A percentile compares a stretch with the other conserved stretches of the same genome.
Evolutionary conservation across 768 basidiomycete genomes (phyloP).

Genomic region (Gloeopeniophorella convolvens): DNA sequence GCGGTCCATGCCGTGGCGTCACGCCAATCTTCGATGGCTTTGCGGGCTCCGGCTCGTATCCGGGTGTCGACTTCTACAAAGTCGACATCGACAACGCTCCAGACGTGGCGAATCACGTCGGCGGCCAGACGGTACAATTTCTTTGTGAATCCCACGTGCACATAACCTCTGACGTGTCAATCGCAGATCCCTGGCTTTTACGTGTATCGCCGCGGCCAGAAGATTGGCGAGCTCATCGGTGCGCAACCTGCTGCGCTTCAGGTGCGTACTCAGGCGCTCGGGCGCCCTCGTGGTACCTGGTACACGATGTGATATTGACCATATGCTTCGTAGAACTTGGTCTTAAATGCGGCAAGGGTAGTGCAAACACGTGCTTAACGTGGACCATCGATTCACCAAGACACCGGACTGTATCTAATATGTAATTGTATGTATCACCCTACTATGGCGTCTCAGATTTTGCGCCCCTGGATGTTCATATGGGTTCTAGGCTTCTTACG

Average conservation of each 20-base stretch:
- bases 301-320: too few relatives aligned
- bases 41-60: constrained; percentile 9
- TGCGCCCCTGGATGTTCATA: too few relatives aligned
- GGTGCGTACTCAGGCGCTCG: too few relatives aligned
- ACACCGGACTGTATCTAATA: too few relatives aligned
- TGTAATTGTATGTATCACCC: too few relatives aligned
- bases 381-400: too few relatives aligned
- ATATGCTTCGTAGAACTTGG: too few relatives aligned
- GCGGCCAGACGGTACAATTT: constrained; percentile 9
- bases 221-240: constrained; percentile 10
- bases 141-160: neutral
- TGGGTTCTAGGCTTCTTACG: too few relatives aligned
- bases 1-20: constrained; percentile 14
- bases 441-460: too few relatives aligned
- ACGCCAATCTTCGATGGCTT: constrained; percentile 13
- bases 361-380: too few relatives aligned
- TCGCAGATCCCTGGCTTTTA: constrained; percentile 19
- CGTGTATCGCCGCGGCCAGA: constrained; percentile 6
- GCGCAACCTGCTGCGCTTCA: constrained; percentile 3
- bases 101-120: constrained; percentile 7
- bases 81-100: constrained; percentile 14
- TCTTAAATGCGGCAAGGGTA: too few relatives aligned
- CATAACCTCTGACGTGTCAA: neutral
- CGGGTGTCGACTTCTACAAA: constrained; percentile 14
- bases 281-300: too few relatives aligned